phyloP scores from a whole-genome alignment of 2,329 filamentous ascomycete genomes.

The Taxawa tesnikishii region DNA sequence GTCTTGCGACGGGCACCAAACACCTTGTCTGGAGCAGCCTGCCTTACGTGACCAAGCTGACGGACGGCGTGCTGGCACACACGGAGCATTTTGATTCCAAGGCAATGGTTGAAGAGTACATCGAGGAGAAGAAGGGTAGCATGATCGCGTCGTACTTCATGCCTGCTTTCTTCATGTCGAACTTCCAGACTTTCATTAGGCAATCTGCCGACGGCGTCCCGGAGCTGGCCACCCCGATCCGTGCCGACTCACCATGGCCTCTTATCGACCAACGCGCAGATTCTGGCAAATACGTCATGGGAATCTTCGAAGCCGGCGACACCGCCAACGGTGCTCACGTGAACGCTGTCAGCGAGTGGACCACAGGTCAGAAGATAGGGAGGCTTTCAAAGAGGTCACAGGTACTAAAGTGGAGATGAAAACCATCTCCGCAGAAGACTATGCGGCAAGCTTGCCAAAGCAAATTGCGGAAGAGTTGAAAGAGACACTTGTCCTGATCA shows the following conservation, averaged over 20 bases:
- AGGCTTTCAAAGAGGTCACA: slow-evolving; percentile 10
- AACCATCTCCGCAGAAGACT: slow-evolving; percentile 13
- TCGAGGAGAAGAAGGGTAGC: slow-evolving; percentile 13
- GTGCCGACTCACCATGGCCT: slow-evolving; percentile 14
- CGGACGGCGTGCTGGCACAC: slow-evolving; percentile 16
- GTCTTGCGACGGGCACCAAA: slow-evolving; percentile 17
- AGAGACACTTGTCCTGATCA: slow-evolving; percentile 17
- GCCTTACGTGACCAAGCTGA: slow-evolving; percentile 16
- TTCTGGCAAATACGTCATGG: slow-evolving; percentile 11
- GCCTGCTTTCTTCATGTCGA: slow-evolving; percentile 12
- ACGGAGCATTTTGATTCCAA: slow-evolving; percentile 27
- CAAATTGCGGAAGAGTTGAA: slow-evolving; percentile 14
- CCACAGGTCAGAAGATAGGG: slow-evolving; percentile 16
- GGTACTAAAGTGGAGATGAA: slow-evolving; percentile 15
- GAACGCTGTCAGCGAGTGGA: slow-evolving; percentile 15
- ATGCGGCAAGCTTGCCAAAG: slow-evolving; percentile 13
- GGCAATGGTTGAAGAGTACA: slow-evolving; percentile 21
- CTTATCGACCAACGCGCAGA: slow-evolving; percentile 10
- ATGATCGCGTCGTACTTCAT: slow-evolving; percentile 15
- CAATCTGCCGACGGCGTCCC: slow-evolving; percentile 10
- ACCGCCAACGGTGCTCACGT: slow-evolving; percentile 14
- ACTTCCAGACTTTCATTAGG: slow-evolving; percentile 9
- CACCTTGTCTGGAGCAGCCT: slow-evolving; percentile 28
- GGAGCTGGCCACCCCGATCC: slow-evolving; percentile 13
- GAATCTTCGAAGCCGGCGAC: slow-evolving; percentile 13